Evolutionary conservation across 1,284 basidiomycete species (phyloP).

Genomic region (Naganishia cerealis): DNA sequence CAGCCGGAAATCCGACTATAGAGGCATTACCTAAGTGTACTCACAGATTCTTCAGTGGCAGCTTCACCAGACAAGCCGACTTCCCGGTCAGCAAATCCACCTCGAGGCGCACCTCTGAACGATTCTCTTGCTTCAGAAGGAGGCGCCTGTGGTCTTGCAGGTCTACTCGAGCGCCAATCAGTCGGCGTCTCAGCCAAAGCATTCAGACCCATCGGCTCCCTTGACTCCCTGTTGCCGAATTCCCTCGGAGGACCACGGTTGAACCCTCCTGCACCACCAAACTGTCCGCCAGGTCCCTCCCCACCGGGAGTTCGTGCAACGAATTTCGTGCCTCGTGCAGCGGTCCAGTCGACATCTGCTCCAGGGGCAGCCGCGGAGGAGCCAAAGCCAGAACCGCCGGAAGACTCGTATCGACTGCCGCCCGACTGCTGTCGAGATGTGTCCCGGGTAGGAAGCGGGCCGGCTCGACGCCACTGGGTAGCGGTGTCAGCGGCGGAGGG

Average conservation of each 20-base stretch:
- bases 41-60: conserved; percentile 68
- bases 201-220: conserved; percentile 45
- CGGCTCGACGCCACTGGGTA: conserved; percentile 78
- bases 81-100: conserved; percentile 44
- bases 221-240: conserved; percentile 26
- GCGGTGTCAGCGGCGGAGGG: conserved; percentile 57
- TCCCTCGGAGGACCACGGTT: conserved; percentile 35
- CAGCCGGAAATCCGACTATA: not conserved
- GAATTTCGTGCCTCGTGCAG: conserved; percentile 56
- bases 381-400: conserved; percentile 26
- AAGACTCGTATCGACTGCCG: conserved; percentile 33
- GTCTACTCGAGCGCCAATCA: conserved; percentile 71
- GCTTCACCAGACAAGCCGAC: conserved; percentile 55
- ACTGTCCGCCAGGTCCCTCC: conserved; percentile 52
- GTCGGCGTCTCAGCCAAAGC: conserved; percentile 46
- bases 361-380: conserved; percentile 39
- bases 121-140: conserved; percentile 28
- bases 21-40: conserved; percentile 30
- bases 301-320: conserved; percentile 43
- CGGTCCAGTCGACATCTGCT: conserved; percentile 54
- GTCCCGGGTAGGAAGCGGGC: conserved; percentile 69
- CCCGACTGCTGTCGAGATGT: conserved; percentile 38
- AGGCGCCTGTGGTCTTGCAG: conserved; percentile 51
- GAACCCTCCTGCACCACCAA: conserved; percentile 29
- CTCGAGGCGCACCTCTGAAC: conserved; percentile 53